These are phyloP conservation scores for Podospora pseudoanserina DNA, from an alignment of 495 filamentous ascomycete species.

Conservation along the genomic window DNA sequence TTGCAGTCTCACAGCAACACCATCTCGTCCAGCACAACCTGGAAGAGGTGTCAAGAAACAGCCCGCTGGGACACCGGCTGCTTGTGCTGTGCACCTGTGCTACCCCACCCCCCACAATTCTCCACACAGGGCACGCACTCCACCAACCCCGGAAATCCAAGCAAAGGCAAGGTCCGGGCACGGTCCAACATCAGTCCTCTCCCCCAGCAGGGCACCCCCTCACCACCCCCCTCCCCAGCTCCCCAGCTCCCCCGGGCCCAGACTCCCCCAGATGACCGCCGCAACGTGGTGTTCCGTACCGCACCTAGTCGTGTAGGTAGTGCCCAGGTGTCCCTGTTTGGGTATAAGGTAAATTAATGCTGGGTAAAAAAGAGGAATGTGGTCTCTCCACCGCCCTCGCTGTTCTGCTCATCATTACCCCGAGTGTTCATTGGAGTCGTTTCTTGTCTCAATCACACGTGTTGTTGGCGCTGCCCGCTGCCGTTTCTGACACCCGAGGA, in stretches of 20 bases:
- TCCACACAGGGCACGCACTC: neutral
- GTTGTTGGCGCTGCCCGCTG: neutral
- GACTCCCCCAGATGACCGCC: neutral
- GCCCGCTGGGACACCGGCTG: too few relatives aligned
- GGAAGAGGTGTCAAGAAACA: neutral
- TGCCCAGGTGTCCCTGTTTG: too few relatives aligned
- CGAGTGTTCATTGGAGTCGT: constrained; percentile 26
- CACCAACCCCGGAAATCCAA: neutral
- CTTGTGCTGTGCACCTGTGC: neutral
- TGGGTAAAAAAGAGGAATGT: neutral
- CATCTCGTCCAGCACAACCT: neutral
- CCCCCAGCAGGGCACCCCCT: too few relatives aligned
- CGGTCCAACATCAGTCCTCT: too few relatives aligned
- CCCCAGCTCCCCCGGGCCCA: neutral
- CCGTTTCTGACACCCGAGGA: neutral
- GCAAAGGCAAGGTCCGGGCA: neutral
- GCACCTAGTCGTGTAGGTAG: too few relatives aligned
- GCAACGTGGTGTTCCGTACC: neutral
- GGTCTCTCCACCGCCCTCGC: constrained; percentile 17
- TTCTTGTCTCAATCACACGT: neutral
- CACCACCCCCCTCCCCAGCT: neutral
- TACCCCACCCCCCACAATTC: neutral
- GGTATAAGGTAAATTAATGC: neutral
- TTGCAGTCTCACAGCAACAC: neutral
- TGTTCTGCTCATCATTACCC: constrained; percentile 46